These are phyloP conservation scores for Stagonosporopsis cucurbitacearum DNA, from an alignment of 2,329 filamentous ascomycete genomes.

Conservation along the genomic window DNA sequence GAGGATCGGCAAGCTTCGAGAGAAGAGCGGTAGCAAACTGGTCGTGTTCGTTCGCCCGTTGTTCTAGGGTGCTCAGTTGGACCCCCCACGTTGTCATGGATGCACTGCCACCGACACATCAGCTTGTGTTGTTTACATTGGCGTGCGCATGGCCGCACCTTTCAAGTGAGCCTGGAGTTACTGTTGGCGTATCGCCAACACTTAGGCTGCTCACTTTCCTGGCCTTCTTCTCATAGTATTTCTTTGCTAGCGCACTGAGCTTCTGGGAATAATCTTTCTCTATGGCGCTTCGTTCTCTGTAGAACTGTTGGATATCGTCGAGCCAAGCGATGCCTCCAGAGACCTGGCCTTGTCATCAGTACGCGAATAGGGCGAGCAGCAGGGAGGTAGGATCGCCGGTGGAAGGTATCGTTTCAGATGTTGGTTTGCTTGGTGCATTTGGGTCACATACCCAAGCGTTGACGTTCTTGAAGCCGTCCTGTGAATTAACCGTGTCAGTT, in stretches of 20 bases:
- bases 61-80: constrained; percentile 88
- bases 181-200: constrained; percentile 88
- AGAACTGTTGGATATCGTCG: constrained; percentile 96
- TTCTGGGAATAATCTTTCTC: constrained; percentile 97
- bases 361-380: constrained; percentile 4
- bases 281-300: constrained; percentile 89
- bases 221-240: constrained; percentile 96
- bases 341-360: constrained; percentile 59
- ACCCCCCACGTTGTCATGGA: constrained; percentile 97
- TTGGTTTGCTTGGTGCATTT: background rate
- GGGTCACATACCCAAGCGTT: constrained; percentile 75
- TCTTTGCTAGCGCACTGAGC: constrained; percentile 85
- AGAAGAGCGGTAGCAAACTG: constrained; percentile 80
- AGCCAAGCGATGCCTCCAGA: constrained; percentile 90
- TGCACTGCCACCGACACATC: constrained; percentile 63
- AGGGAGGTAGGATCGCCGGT: constrained; percentile 8
- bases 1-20: constrained; percentile 80
- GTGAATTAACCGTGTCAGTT: constrained; percentile 35
- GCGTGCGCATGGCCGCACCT: constrained; percentile 59
- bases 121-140: constrained; percentile 21
- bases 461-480: constrained; percentile 97
- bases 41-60: constrained; percentile 87
- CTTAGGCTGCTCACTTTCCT: constrained; percentile 86
- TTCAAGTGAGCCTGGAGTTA: constrained; percentile 95
- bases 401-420: constrained; percentile 12